Evolutionary conservation across 148 eudicot genomes (phyloP).

Genomic region (Nyssa sinensis): DNA sequence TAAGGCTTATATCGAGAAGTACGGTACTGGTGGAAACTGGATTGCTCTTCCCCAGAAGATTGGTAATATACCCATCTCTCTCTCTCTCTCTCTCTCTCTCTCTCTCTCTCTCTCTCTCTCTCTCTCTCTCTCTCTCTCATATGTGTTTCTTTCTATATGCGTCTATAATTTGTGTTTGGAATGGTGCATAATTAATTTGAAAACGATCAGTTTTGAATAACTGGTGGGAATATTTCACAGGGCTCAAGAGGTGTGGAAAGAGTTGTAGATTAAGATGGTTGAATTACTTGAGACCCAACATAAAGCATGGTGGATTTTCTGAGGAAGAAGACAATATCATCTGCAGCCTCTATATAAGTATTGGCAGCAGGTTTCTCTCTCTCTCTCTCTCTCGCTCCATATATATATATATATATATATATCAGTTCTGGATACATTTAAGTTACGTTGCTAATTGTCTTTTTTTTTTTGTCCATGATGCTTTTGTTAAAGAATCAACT

Average conservation of each 20-base stretch:
- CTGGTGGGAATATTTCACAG: conserved; percentile 25
- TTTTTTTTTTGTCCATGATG: conserved; percentile 17
- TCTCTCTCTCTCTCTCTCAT: too few relatives aligned
- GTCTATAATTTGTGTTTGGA: not conserved
- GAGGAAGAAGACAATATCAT: conserved; percentile 95
- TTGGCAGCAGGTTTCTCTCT: conserved; percentile 80
- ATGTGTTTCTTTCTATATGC: not conserved
- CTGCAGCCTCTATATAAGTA: conserved; percentile 85
- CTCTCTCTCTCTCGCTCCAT: conserved; percentile 12
- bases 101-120: not conserved
- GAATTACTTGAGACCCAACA: conserved; percentile 88
- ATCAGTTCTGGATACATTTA: too few relatives aligned
- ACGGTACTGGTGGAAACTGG: conserved; percentile 85
- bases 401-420: too few relatives aligned
- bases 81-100: not conserved
- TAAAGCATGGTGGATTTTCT: conserved; percentile 92
- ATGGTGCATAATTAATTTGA: not conserved
- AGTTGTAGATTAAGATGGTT: conserved; percentile 95
- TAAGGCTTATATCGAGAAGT: conserved; percentile 71
- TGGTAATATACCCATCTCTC: conserved; percentile 34
- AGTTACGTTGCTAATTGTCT: conserved; percentile 22
- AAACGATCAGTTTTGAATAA: too few relatives aligned
- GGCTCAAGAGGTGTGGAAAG: conserved; percentile 94
- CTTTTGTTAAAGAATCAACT: conserved; percentile 18
- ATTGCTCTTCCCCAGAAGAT: conserved; percentile 92